A percentile compares a stretch with the other conserved stretches of the same genome.
Conservation (phyloP, 2,329 filamentous ascomycete species). For the Hypomyces rosellus region DNA sequence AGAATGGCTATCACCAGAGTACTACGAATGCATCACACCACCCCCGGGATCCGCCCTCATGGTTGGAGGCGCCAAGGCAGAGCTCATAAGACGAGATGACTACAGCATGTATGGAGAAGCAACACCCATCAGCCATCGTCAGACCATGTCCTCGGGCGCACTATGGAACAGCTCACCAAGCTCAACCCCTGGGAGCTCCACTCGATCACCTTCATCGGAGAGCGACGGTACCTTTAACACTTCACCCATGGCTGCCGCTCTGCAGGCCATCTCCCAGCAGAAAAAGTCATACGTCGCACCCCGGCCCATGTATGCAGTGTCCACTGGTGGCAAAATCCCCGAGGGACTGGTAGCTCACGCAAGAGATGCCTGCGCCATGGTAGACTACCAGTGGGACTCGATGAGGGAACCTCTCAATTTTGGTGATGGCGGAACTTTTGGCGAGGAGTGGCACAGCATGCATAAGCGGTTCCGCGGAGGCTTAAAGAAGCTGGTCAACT, state of each 20-base stretch:
- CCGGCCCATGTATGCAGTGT: constrained; percentile 76
- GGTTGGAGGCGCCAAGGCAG: constrained; percentile 82
- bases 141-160: constrained; percentile 20
- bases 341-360: constrained; percentile 85
- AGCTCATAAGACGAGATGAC: constrained; percentile 72
- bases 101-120: constrained; percentile 41
- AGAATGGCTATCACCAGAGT: constrained; percentile 90
- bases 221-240: constrained; percentile 21
- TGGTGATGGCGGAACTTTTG: constrained; percentile 81
- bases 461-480: constrained; percentile 82
- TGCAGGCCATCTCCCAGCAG: constrained; percentile 23
- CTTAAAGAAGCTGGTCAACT: constrained; percentile 70
- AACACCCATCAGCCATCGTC: constrained; percentile 12
- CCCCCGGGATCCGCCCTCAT: constrained; percentile 82
- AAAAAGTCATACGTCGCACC: constrained; percentile 63
- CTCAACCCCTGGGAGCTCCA: constrained; percentile 15
- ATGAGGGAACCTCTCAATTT: constrained; percentile 71
- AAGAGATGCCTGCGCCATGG: constrained; percentile 72
- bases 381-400: constrained; percentile 97
- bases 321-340: constrained; percentile 73
- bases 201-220: constrained; percentile 19
- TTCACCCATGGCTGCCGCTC: constrained; percentile 28
- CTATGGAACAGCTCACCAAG: constrained; percentile 29
- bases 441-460: constrained; percentile 95
- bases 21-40: constrained; percentile 87